Base-by-base conservation (phyloP, 1,139 yeast genomes). In the Nakaseomyces nivariensis region DNA sequence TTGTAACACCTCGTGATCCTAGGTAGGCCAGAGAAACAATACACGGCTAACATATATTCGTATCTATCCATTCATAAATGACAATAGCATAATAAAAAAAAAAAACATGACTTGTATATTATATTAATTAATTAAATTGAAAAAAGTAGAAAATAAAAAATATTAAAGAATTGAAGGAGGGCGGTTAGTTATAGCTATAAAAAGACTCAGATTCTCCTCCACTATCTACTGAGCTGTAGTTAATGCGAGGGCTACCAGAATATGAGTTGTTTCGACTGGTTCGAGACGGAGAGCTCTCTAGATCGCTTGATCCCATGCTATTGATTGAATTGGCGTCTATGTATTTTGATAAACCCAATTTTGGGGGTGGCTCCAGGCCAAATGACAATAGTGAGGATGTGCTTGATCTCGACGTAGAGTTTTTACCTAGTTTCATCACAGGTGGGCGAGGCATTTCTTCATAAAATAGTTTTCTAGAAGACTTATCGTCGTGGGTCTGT, bases 301-400 rank as follows among this genome's bases (percentile, higher is more conserved):
- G 10, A 13, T 41, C 44, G 13, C 44, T 41, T 1, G 44, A 41
- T 1, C 44, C 44, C 11, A 41, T 3, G 4, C 34, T 41, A 11
- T 29, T 41, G 25, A 29, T 13, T 5, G 44, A 41, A 29, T 41
- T 41, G 6, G 34, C 25, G 7, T 41, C 44, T 34, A 41, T 27
- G 25, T 41, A 41, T 13, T 41, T 41, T 8, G 44, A 27, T n/a
- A 41, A 17, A 4, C 44, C 44, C 44, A 59, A 51, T 44, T 52
- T 59, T 13, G 66, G 66, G 9, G 64, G 65, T 2, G 59, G 58
- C 34, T 59, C 64, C 36, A 56, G 54, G 45, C 48, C 51, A 46
- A 57, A 56, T 13, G 51, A 43, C 13, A 46, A 43, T 10, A 37
- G 31, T 8, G 51, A 51, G 6, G 56, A 52, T 36, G 51, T 41